phyloP scores from a whole-genome alignment of 257 asterid species.

The Rehmannia glutinosa region DNA sequence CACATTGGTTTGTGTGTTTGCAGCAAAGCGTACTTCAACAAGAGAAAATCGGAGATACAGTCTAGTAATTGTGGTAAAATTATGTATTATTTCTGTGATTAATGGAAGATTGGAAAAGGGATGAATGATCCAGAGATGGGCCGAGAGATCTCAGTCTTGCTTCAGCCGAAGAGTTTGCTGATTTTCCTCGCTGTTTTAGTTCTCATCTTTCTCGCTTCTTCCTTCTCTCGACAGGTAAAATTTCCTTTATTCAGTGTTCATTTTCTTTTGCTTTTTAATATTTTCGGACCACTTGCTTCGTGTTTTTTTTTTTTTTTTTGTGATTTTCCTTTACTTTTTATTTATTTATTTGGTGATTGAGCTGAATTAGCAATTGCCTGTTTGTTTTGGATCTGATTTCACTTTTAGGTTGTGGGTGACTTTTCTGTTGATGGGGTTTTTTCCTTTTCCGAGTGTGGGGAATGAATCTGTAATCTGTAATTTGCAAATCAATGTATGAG shows the following conservation, averaged over 20 bases:
- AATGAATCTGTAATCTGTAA: background rate
- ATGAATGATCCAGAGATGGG: slow-evolving; percentile 39
- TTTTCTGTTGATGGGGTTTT: background rate
- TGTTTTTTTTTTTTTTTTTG: background rate
- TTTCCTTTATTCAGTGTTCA: background rate
- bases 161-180: slow-evolving; percentile 62
- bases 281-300: background rate
- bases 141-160: slow-evolving; percentile 56
- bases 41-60: too few species aligned
- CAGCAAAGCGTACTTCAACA: too few species aligned
- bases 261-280: background rate
- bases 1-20: too few species aligned
- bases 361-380: slow-evolving; percentile 2
- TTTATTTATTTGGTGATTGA: slow-evolving; percentile 5
- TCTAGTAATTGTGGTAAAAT: too few species aligned
- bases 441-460: background rate
- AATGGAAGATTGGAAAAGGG: slow-evolving; percentile 4
- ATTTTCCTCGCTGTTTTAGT: slow-evolving; percentile 40
- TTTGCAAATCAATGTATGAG: background rate
- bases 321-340: background rate
- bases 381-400: slow-evolving; percentile 15
- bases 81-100: slow-evolving; percentile 14
- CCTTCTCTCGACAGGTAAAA: slow-evolving; percentile 54
- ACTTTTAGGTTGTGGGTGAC: background rate
- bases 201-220: slow-evolving; percentile 47